Percentiles rank a stretch among this genome's conserved stretches.
Evolutionary conservation across 345 rosid genomes (phyloP).

Genomic region (Chamaenerion angustifolium): DNA sequence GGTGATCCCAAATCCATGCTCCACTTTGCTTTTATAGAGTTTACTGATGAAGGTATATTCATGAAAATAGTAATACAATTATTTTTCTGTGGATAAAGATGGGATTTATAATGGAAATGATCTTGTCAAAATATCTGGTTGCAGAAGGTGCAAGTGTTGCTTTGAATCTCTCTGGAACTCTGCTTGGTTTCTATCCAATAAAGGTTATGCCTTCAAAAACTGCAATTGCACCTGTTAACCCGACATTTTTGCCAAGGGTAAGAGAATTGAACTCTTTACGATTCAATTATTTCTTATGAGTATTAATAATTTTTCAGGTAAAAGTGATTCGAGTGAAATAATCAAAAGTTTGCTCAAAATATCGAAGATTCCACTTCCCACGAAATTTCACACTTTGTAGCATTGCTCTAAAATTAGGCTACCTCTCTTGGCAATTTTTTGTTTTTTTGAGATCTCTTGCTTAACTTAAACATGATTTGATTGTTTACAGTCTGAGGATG

Average conservation of each 20-base stretch:
- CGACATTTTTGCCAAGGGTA: slow-evolving; percentile 94
- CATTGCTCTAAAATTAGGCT: not conserved
- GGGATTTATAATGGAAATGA: slow-evolving; percentile 1
- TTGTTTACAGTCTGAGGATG: slow-evolving; percentile 74
- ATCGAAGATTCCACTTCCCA: too few species aligned
- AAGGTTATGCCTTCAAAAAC: slow-evolving; percentile 96
- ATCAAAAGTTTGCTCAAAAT: too few species aligned
- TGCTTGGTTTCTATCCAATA: slow-evolving; percentile 89
- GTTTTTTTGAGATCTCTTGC: not conserved
- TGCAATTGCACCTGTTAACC: slow-evolving; percentile 99
- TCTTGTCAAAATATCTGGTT: slow-evolving; percentile 15
- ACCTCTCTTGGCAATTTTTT: not conserved
- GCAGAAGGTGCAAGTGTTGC: slow-evolving; percentile 88
- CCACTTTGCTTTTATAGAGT: slow-evolving; percentile 91
- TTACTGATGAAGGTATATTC: slow-evolving; percentile 76
- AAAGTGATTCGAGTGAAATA: too few species aligned
- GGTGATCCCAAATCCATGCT: slow-evolving; percentile 93
- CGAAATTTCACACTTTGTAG: too few species aligned
- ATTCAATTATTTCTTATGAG: too few species aligned
- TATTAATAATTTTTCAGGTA: too few species aligned
- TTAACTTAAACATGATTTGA: not conserved
- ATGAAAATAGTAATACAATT: not conserved
- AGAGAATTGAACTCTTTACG: slow-evolving; percentile 7
- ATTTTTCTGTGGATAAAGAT: slow-evolving; percentile 10
- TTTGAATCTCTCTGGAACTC: slow-evolving; percentile 71